Base-by-base conservation (phyloP, 169 alveolate species). In the Babesia ovis region DNA sequence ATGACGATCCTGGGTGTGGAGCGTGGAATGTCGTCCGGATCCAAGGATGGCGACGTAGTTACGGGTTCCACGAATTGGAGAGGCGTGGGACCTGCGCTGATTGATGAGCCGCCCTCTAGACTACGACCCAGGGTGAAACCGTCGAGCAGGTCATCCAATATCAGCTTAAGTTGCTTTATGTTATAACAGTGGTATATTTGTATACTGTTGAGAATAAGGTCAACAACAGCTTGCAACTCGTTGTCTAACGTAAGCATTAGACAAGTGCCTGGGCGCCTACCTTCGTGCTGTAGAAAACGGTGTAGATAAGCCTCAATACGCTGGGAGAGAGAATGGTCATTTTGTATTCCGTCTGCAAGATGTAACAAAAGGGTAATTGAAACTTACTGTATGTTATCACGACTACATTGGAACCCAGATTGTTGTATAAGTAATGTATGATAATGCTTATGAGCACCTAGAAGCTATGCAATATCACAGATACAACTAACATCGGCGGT, bases 361-460 rank as follows among this genome's bases (percentile, higher is more conserved):
- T n/a, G 4, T 3, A 22, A 4, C 0, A 20, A 9, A 3, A 55
- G 1, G 3, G 53, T 34, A 20, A n/a, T 45, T 25, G 0, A 11
- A 12, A 60, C 70, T 29, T 18, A 77, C 85, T 79, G 31, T 79
- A 53, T 34, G 87, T 48, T 14, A 79, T 60, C 6, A 79, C 45
- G 27, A 79, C 54, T 8, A 77, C 87, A 23, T 79, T 66, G 14
- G 69, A 8, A 23, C 25, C 20, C 29, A 34, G 51, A 11, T 79
- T 68, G 31, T 18, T 16, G 22, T 43, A 8, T 6, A 79, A 68
- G 5, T 68, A 55, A 22, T 79, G 81, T 23, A 79, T 41, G 20
- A 70, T 9, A 11, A 69, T 18, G 53, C 68, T 54, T 18, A 51
- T 57, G 23, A 79, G 22, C 31, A 79, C 37, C 85, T 77, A 50